Base-by-base conservation (phyloP, 2,329 filamentous ascomycete genomes). In the Hypoxylon rubiginosum region DNA sequence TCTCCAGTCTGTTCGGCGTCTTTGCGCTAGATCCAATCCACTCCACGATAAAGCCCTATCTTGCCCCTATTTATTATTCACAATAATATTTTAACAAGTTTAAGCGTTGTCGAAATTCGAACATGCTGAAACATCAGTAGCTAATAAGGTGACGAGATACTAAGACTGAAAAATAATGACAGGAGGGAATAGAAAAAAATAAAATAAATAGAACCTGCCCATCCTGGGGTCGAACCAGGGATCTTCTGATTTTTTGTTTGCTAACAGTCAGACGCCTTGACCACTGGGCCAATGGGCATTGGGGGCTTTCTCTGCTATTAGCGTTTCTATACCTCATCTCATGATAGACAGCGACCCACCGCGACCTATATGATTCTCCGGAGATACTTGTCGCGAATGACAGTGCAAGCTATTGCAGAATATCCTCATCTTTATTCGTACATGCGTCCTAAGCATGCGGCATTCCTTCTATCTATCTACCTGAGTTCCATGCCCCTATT, bases 201-300 rank as follows among this genome's bases (percentile, higher is more conserved):
- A 11, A 7, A 39, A n/a, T 8, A 19, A 34, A 32, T 6, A 32
- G 15, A 30, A 26, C 13, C 65, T 68, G 65, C 65, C 65, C 65
- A 62, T 68, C 57, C 65, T 68, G 61, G 62, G 65, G 58, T 68
- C 65, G 65, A 68, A 68, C 65, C 57, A 68, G 65, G 61, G 62
- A 68, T 68, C 65, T 68, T 68, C 65, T 65, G 65, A 65, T 68
- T 56, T 48, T 28, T 17, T 59, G 46, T 21, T 17, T 17, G 3
- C 46, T 65, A 68, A 65, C 65, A 68, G 62, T 65, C 65, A 65
- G 65, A 68, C 65, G 65, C 65, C 62, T 66, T 66, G 32, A 66
- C 62, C 58, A 66, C 66, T 68, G 56, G 62, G 66, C 66, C 62
- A 68, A 68, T 62, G 59, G 66, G 59, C 62, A 68, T 49, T 32